phyloP scores from a whole-genome alignment of 306 rosid species.

The Casuarina cunninghamiana region DNA sequence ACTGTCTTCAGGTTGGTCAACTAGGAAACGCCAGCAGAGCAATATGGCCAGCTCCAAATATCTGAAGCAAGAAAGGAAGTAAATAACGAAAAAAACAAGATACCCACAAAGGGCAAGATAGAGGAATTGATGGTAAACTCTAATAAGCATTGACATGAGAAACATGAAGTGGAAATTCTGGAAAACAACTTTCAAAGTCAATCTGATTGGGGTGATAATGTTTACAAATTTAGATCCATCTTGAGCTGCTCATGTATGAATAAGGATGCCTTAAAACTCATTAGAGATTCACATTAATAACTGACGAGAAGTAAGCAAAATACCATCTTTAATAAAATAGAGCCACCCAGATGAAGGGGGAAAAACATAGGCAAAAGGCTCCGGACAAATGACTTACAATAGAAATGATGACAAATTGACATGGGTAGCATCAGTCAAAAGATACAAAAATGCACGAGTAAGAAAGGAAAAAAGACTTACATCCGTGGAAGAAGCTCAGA shows the following conservation, averaged over 20 bases:
- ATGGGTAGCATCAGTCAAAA: neutral
- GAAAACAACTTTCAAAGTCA: neutral
- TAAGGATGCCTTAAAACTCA: neutral
- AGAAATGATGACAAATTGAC: neutral
- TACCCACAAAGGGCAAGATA: conserved; percentile 4
- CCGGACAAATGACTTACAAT: conserved; percentile 14
- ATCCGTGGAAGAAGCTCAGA: conserved; percentile 99
- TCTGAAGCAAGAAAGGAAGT: conserved; percentile 48
- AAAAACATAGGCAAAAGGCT: neutral
- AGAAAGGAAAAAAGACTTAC: conserved; percentile 47
- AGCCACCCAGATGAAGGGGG: neutral
- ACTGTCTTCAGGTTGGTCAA: conserved; percentile 60
- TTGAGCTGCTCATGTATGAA: neutral
- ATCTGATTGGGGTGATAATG: neutral
- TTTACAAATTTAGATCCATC: neutral
- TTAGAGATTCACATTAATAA: neutral
- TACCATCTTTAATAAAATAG: conserved; percentile 9
- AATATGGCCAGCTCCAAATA: conserved; percentile 92
- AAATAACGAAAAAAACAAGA: conserved; percentile 18
- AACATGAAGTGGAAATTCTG: conserved; percentile 2
- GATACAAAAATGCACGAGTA: neutral
- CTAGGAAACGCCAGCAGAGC: conserved; percentile 86
- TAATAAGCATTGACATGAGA: neutral
- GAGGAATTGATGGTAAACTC: neutral
- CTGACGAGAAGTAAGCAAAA: conserved; percentile 7